phyloP scores from a whole-genome alignment of 2,329 filamentous ascomycete genomes.

The Mariannaea elegans region DNA sequence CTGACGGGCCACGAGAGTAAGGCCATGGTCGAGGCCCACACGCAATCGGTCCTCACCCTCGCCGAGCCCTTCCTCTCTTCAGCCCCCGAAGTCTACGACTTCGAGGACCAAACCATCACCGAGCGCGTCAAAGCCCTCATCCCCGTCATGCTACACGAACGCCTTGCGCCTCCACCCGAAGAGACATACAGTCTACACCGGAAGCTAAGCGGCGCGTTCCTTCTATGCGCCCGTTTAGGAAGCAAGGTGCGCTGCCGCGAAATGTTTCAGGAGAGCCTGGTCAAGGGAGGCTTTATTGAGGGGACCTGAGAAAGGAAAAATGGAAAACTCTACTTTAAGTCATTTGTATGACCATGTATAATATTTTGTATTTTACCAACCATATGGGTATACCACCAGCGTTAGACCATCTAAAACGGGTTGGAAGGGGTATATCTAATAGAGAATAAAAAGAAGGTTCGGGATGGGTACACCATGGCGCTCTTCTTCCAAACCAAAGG shows the following conservation, averaged over 20 bases:
- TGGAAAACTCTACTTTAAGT: neutral
- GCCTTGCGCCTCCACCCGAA: constrained; percentile 90
- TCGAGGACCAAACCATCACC: constrained; percentile 93
- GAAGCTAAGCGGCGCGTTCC: constrained; percentile 93
- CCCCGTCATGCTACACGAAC: constrained; percentile 90
- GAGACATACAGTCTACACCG: constrained; percentile 97
- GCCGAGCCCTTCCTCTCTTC: constrained; percentile 86
- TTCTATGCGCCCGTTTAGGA: constrained; percentile 87
- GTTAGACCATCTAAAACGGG: constrained; percentile 16
- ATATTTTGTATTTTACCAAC: constrained; percentile 15
- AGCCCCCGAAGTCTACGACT: constrained; percentile 89
- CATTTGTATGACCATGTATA: constrained; percentile 20
- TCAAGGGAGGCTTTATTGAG: constrained; percentile 45
- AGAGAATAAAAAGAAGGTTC: constrained; percentile 20
- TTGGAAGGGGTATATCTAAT: constrained; percentile 14
- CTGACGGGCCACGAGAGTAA: constrained; percentile 88
- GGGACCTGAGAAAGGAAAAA: neutral
- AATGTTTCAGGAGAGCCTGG: constrained; percentile 73
- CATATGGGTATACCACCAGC: constrained; percentile 10
- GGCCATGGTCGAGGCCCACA: constrained; percentile 88
- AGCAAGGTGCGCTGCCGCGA: constrained; percentile 83
- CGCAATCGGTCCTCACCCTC: constrained; percentile 86
- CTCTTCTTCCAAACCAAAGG: neutral
- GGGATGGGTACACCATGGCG: neutral
- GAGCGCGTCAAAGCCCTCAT: constrained; percentile 89